Conservation (phyloP, 768 basidiomycete species). For the Termitomyces heimii region DNA sequence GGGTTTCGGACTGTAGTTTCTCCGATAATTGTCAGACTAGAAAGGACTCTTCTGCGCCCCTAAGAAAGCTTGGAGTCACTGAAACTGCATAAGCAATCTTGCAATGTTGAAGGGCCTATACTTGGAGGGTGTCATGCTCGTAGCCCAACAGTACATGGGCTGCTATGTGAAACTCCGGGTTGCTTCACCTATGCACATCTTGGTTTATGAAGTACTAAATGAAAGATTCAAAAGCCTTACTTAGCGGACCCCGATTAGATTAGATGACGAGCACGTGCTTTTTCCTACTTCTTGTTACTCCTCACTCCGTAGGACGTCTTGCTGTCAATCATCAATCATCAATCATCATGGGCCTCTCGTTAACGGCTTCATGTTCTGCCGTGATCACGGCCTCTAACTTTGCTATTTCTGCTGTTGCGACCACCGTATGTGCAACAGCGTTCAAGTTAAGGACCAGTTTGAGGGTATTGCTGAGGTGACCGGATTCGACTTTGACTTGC, state of each 20-base stretch:
- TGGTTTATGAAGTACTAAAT: background rate
- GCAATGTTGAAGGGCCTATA: background rate
- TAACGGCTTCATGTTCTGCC: constrained; percentile 27
- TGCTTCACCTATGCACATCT: background rate
- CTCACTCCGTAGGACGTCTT: too few relatives aligned
- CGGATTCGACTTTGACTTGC: constrained; percentile 15
- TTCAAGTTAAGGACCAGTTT: constrained; percentile 21
- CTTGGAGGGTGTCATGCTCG: background rate
- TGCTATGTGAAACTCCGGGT: background rate
- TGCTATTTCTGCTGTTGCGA: constrained; percentile 26
- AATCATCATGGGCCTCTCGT: constrained; percentile 16
- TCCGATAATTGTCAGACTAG: too few relatives aligned
- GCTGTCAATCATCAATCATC: background rate
- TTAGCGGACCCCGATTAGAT: too few relatives aligned
- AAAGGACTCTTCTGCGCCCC: too few relatives aligned
- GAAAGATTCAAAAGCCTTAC: background rate
- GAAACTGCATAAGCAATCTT: background rate
- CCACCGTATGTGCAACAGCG: constrained; percentile 27
- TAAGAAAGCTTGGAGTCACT: background rate
- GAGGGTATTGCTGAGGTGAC: constrained; percentile 13
- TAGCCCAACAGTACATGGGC: background rate
- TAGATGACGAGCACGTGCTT: background rate
- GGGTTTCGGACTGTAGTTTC: background rate
- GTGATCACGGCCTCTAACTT: constrained; percentile 25
- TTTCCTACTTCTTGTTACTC: too few relatives aligned